These are phyloP conservation scores for Tolypocladium amazonense DNA, from an alignment of 2,329 filamentous ascomycete genomes.

Conservation along the genomic window DNA sequence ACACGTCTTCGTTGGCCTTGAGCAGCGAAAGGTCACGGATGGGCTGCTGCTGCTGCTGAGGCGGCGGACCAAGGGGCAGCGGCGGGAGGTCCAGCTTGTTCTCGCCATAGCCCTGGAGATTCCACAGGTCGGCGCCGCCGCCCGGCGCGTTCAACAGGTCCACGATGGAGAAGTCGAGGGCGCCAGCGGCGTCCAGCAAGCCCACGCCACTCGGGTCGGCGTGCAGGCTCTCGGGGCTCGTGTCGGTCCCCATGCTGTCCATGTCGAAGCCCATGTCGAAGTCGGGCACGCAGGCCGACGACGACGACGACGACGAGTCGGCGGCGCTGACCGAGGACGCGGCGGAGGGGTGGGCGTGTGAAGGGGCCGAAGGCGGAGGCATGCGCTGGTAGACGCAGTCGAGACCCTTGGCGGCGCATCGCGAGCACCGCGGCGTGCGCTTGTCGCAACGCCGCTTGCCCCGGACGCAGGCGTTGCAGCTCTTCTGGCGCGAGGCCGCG, in stretches of 20 bases:
- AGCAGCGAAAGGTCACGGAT: slow-evolving; percentile 20
- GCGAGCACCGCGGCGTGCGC: slow-evolving; percentile 28
- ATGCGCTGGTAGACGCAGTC: slow-evolving; percentile 30
- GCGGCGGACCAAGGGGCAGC: slow-evolving; percentile 8
- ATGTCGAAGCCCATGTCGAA: slow-evolving; percentile 28
- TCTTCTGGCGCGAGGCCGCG: slow-evolving; percentile 34
- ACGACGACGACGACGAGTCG: slow-evolving; percentile 5
- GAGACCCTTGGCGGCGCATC: slow-evolving; percentile 29
- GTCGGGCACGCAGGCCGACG: slow-evolving; percentile 14
- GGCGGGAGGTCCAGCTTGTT: slow-evolving; percentile 20
- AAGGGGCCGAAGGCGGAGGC: slow-evolving; percentile 9
- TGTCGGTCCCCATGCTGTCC: slow-evolving; percentile 17
- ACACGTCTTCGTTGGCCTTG: slow-evolving; percentile 7
- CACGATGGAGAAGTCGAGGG: slow-evolving; percentile 23
- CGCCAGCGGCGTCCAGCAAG: slow-evolving; percentile 7
- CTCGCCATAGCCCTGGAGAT: slow-evolving; percentile 11
- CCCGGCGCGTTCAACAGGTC: slow-evolving; percentile 18
- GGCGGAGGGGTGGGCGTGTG: background rate
- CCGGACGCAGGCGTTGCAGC: slow-evolving; percentile 36
- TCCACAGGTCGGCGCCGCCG: slow-evolving; percentile 14
- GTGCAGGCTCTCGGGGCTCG: slow-evolving; percentile 21
- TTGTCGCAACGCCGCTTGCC: slow-evolving; percentile 39
- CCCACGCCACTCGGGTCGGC: slow-evolving; percentile 7
- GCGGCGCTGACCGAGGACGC: slow-evolving; percentile 10
- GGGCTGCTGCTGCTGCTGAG: slow-evolving; percentile 6